phyloP scores from a whole-genome alignment of 1,284 basidiomycete species.

The Ceratorhiza oryzae-sativae region DNA sequence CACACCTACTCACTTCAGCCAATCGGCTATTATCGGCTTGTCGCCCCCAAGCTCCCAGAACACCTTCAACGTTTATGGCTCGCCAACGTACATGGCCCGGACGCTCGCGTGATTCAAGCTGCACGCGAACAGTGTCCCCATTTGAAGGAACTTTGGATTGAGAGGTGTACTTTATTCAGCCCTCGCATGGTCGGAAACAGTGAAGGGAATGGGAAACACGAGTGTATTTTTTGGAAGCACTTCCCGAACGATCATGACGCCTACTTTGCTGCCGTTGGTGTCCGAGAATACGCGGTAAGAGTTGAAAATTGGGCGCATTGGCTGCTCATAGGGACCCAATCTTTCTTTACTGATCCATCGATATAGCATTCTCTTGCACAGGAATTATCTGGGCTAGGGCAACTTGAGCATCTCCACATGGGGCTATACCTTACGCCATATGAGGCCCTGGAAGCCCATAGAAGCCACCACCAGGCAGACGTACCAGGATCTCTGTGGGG shows the following conservation, averaged over 20 bases:
- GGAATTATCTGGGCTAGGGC: not conserved
- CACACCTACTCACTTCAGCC: not conserved
- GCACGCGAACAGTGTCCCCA: slow-evolving; percentile 14
- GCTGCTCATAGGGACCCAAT: not conserved
- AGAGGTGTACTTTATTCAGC: slow-evolving; percentile 26
- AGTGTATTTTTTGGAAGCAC: slow-evolving; percentile 17
- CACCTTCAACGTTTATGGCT: slow-evolving; percentile 25
- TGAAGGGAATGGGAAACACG: not conserved
- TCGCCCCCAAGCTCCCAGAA: slow-evolving; percentile 14
- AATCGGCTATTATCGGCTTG: slow-evolving; percentile 26
- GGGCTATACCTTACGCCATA: slow-evolving; percentile 20
- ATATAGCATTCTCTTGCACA: slow-evolving; percentile 17
- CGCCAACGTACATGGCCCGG: slow-evolving; percentile 29
- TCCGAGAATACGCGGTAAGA: slow-evolving; percentile 32
- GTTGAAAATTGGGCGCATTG: not conserved
- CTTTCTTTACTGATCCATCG: not conserved
- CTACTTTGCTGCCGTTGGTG: slow-evolving; percentile 25
- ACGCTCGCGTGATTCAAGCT: slow-evolving; percentile 24
- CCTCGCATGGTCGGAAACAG: not conserved
- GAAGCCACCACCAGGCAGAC: slow-evolving; percentile 1
- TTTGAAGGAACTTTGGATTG: slow-evolving; percentile 30
- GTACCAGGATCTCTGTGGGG: slow-evolving; percentile 10
- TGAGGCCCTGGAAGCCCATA: slow-evolving; percentile 8
- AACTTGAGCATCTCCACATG: slow-evolving; percentile 17
- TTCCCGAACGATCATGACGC: slow-evolving; percentile 36